A percentile compares a stretch with the other conserved stretches of the same genome.
Evolutionary conservation across 768 basidiomycete genomes (phyloP).

Genomic region (Lyophyllum semitale): DNA sequence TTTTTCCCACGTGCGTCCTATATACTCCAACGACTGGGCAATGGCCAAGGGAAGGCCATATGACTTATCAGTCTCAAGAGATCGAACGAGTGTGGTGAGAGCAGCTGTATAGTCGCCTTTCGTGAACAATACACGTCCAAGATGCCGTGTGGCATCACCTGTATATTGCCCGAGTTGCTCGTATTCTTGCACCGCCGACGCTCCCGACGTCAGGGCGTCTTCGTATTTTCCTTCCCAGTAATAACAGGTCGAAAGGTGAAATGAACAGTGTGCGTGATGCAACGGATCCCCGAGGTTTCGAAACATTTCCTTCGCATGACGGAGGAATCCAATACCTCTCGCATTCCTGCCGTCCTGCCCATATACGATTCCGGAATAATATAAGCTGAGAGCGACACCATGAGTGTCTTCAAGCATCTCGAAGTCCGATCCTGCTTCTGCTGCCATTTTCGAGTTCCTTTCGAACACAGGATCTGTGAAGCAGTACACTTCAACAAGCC

Average conservation of each 20-base stretch:
- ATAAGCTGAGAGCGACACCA: too few relatives aligned
- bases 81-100: not conserved
- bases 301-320: not conserved
- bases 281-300: not conserved
- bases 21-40: not conserved
- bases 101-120: not conserved
- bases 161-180: not conserved
- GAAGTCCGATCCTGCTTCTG: too few relatives aligned
- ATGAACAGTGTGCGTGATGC: not conserved
- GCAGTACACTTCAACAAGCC: too few relatives aligned
- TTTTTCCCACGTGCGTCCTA: not conserved
- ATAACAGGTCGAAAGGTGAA: not conserved
- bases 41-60: not conserved
- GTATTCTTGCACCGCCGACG: constrained; percentile 1
- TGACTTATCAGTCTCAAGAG: not conserved
- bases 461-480: too few relatives aligned
- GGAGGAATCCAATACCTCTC: not conserved
- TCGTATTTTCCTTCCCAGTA: not conserved
- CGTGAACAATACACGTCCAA: not conserved
- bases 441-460: too few relatives aligned
- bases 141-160: not conserved
- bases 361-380: not conserved
- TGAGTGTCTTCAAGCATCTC: too few relatives aligned
- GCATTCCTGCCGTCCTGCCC: not conserved
- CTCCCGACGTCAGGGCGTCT: not conserved